These are phyloP conservation scores for Delphinella strobiligena DNA, from an alignment of 2,329 filamentous ascomycete species.

Conservation along the genomic window DNA sequence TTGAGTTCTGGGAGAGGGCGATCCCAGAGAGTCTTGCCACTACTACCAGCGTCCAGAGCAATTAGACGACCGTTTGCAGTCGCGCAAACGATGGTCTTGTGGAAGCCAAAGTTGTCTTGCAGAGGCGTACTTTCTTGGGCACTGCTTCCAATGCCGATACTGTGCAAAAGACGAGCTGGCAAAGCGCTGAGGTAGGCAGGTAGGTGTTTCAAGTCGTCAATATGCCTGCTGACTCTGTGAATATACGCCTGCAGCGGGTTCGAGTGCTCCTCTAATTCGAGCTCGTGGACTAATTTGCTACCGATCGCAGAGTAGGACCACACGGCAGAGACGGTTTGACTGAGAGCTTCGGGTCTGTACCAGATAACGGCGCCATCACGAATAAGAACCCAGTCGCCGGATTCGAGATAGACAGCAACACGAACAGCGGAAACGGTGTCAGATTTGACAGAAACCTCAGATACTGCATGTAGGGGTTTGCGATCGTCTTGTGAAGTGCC, in stretches of 20 bases:
- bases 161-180: constrained; percentile 53
- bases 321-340: constrained; percentile 64
- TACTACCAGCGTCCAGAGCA: constrained; percentile 63
- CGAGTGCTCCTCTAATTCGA: constrained; percentile 77
- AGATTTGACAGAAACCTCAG: constrained; percentile 68
- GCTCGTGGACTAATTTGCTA: constrained; percentile 60
- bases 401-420: constrained; percentile 53
- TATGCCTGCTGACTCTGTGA: constrained; percentile 72
- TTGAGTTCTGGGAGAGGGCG: constrained; percentile 35
- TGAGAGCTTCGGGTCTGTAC: constrained; percentile 70
- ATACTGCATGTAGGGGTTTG: constrained; percentile 53
- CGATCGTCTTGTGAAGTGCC: constrained; percentile 11
- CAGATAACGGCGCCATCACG: constrained; percentile 73
- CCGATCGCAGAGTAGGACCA: constrained; percentile 60
- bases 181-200: constrained; percentile 61
- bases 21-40: constrained; percentile 67
- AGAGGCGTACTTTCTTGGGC: constrained; percentile 6
- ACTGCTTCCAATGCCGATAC: constrained; percentile 24
- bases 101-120: constrained; percentile 69
- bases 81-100: constrained; percentile 70
- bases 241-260: constrained; percentile 73
- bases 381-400: constrained; percentile 69
- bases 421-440: constrained; percentile 62
- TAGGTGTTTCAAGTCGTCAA: constrained; percentile 63
- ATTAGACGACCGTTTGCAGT: constrained; percentile 70